These are phyloP conservation scores for Jimgerdemannia lactiflua DNA, from an alignment of 192 early-diverging fungal genomes.

Conservation along the genomic window DNA sequence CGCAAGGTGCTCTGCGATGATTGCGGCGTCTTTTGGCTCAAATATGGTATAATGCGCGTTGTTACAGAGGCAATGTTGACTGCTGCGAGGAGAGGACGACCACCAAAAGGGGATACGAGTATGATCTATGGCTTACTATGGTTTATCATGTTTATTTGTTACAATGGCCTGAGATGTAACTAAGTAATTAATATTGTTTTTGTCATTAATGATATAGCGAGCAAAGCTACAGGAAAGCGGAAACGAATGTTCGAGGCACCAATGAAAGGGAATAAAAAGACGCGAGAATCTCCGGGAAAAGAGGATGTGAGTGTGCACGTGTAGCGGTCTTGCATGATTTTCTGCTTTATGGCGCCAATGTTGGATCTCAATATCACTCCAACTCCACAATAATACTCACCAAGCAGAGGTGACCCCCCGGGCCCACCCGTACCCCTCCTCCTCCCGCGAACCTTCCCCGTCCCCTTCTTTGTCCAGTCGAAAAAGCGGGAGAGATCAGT, in stretches of 20 bases:
- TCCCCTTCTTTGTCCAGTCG: conserved; percentile 1
- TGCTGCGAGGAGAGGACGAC: neutral
- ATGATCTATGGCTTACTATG: neutral
- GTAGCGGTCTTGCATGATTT: neutral
- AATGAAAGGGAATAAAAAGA: conserved; percentile 3
- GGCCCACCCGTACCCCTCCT: neutral
- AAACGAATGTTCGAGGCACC: conserved; percentile 12
- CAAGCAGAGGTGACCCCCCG: neutral
- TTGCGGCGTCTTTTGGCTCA: conserved; percentile 57
- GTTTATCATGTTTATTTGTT: too few relatives aligned
- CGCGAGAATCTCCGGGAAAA: neutral
- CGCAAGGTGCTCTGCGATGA: conserved; percentile 44
- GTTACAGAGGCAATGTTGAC: conserved; percentile 19
- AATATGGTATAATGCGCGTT: conserved; percentile 41
- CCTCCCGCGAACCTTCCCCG: neutral
- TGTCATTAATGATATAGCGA: conserved; percentile 1
- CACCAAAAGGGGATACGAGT: neutral
- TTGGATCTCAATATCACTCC: neutral
- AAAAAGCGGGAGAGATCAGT: conserved; percentile 29
- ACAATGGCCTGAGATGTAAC: too few relatives aligned
- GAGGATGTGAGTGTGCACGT: neutral
- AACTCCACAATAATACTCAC: neutral
- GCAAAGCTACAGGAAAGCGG: conserved; percentile 9
- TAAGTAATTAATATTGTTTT: too few relatives aligned
- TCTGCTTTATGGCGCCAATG: neutral